These are phyloP conservation scores for Phycomyces nitens DNA, from an alignment of 192 early-diverging fungal species.

Conservation along the genomic window DNA sequence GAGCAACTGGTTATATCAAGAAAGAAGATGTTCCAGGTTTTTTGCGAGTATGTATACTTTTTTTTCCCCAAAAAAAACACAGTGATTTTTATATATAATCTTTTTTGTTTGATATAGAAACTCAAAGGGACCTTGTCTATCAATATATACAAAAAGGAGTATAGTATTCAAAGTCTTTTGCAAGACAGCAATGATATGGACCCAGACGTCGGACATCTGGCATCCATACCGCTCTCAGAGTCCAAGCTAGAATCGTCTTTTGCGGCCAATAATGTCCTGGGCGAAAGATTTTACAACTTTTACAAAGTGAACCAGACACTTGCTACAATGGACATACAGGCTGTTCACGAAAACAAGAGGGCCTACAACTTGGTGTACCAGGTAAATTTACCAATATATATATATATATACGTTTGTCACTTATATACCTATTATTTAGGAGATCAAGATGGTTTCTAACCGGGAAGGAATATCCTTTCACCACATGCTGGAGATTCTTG, in stretches of 20 bases:
- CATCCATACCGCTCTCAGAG: conserved; percentile 1
- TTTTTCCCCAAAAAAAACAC: too few relatives aligned
- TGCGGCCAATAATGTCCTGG: background rate
- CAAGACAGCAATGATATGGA: conserved; percentile 16
- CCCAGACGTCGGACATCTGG: conserved; percentile 6
- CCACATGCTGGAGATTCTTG: conserved; percentile 12
- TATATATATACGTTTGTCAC: too few relatives aligned
- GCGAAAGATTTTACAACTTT: conserved; percentile 10
- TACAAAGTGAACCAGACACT: conserved; percentile 17
- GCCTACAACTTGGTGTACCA: conserved; percentile 21
- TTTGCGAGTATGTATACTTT: conserved; percentile 11
- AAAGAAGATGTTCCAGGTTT: conserved; percentile 19
- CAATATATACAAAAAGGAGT: conserved; percentile 12
- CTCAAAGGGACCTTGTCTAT: conserved; percentile 20
- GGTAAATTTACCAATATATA: conserved; percentile 5
- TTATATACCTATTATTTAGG: too few relatives aligned
- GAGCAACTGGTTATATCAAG: conserved; percentile 22
- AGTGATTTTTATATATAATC: background rate
- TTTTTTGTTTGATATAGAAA: conserved; percentile 7
- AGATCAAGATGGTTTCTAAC: background rate
- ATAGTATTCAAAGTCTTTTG: conserved; percentile 10
- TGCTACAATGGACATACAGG: conserved; percentile 11
- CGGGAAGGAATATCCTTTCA: conserved; percentile 17
- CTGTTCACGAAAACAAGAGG: conserved; percentile 8
- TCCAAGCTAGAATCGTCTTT: background rate